Evolutionary conservation across 106 monocot genomes (phyloP), one percentile per base, ranked within the genome.

Genomic region (Alisma plantagoaquatica): DNA sequence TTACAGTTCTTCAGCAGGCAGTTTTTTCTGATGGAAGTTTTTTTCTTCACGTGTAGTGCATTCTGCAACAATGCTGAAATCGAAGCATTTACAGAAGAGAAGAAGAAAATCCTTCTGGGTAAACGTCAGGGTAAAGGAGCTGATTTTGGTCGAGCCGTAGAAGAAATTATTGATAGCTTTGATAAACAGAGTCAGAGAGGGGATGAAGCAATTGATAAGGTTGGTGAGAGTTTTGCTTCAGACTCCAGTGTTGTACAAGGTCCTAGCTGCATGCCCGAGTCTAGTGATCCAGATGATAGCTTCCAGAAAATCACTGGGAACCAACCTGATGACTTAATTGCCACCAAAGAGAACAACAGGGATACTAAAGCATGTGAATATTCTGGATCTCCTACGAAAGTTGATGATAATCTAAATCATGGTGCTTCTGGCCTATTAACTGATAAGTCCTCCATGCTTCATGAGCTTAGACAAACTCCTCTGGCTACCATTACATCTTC

Each of bases 61-160:
- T 99, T 99, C 53, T 99, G 98, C 70, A 99, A 91, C 51, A 65
- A 99, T 82, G 79, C 70, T 64, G 98, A 99, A 66, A 67, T 99
- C 55, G 98, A 99, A 72, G 82, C 86, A 59, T 99, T 99, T 62
- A 99, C 98, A 0, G 90, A 99, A 59, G 98, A 99, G 67, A 99
- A 82, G 63, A 90, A 82, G 75, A 90, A 73, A 80, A 56, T 69
- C 41, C 73, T 99, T 28, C 42, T 82, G 41, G 42, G 54, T 53
- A 99, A 86, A 50, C 71, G 85, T 14, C 90, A 90, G 29, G 86
- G 90, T 14, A 99, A 89, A 77, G 90, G 98, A 26, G 70, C 86
- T 53, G 98, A 99, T 77, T 99, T 99, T 86, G 76, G 78, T 28
- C 90, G 90, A 72, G 98, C 98, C 24, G 79, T 99, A 54, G 79